A percentile compares a stretch with the other conserved stretches of the same genome.
These are phyloP conservation scores for Ophiostoma sp. DNA, from an alignment of 2,329 filamentous ascomycete genomes.

Conservation along the genomic window DNA sequence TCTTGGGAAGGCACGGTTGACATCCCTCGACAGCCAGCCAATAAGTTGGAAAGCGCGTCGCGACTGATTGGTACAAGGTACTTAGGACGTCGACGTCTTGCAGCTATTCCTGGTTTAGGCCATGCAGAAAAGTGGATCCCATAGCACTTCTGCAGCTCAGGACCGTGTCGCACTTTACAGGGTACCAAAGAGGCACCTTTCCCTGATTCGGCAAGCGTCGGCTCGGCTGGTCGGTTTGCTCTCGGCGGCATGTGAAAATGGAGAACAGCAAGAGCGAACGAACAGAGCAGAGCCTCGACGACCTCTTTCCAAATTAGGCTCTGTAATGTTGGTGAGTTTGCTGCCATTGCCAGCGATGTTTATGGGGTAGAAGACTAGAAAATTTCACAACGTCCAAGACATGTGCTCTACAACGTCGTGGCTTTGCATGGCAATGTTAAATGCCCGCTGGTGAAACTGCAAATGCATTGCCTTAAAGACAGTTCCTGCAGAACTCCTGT, in stretches of 20 bases:
- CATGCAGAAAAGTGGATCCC: neutral
- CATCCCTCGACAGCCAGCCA: neutral
- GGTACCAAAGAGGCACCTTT: neutral
- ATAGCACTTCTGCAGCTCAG: neutral
- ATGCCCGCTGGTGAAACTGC: neutral
- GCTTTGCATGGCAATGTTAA: neutral
- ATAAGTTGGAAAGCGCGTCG: neutral
- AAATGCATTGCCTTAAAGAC: neutral
- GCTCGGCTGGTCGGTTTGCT: neutral
- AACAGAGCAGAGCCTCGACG: neutral
- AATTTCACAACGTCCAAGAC: neutral
- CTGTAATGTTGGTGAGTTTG: neutral
- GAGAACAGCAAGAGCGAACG: neutral
- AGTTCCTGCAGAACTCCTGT: neutral
- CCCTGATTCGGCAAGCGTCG: constrained; percentile 23
- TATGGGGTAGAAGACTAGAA: too few relatives aligned
- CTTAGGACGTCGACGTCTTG: neutral
- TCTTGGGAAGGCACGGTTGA: neutral
- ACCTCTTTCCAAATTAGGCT: neutral
- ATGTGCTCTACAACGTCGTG: neutral
- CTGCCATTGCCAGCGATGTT: neutral
- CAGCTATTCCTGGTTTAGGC: neutral
- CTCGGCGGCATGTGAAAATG: constrained; percentile 22
- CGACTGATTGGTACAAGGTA: constrained; percentile 5
- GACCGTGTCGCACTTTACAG: neutral